Evolutionary conservation across 2,329 filamentous ascomycete species (phyloP), one percentile per base, ranked within the genome.

Genomic region (Coniochaeta hoffmannii): DNA sequence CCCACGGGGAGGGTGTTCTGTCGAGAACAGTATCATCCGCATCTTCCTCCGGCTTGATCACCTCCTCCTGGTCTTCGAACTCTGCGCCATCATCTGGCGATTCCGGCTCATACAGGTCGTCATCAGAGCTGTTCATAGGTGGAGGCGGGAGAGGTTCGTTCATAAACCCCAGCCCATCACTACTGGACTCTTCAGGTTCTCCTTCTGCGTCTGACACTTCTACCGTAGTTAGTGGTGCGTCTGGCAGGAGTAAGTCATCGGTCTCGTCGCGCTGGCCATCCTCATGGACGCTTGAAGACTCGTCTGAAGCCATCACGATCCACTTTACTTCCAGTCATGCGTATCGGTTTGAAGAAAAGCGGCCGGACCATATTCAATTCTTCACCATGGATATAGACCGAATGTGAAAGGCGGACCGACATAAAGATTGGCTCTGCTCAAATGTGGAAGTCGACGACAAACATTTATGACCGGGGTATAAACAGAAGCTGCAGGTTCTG

Each of bases 251-350:
- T 22, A 34, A 19, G 6, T 6, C 30, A 31, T 34, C 30, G 15
- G 15, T 10, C 10, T 19, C 24, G 30, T 24, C 8, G 49, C 14
- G 24, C 1, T n/a, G 41, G 4, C 2, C 41, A 3, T 51, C 28
- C 49, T 51, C 49, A 51, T 19, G 50, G 50, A 22, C 50, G 31
- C 17, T 53, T 53, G 50, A 53, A 38, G 32, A 53, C 28, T 10
- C 32, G 31, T 38, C 50, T 38, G 50, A 53, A 36, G 4, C 50
- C 50, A 53, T 53, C 28, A n/a, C 19, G n/a, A n/a, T 51, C 49
- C 49, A 51, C 30, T 28, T 31, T 28, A 51, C 26, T 51, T 34
- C 31, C 49, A 22, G 26, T 22, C 28, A 51, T 32, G 17, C n/a
- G 49, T 26, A 5, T 34, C 30, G 5, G 6, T 17, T 32, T 51